Evolutionary conservation across 202 grass and related monocot genomes (phyloP), one percentile per base, ranked within the genome.

Genomic region (Setaria italica): DNA sequence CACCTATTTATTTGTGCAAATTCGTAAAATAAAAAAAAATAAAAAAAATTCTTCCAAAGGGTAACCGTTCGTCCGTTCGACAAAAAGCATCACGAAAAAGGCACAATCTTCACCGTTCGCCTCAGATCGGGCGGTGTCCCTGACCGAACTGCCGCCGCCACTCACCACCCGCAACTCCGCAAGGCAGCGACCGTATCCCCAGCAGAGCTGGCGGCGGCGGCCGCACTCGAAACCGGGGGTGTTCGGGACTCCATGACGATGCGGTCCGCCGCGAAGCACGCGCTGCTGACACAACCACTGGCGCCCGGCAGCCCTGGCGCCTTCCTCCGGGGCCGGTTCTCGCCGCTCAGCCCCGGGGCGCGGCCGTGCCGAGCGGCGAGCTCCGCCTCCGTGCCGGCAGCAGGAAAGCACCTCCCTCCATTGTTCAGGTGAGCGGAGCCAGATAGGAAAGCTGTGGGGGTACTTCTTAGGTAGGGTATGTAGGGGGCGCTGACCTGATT

Each of bases 371-470:
- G 85, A 29, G 46, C 54, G 4, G 80, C 85, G 64, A 87, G 68
- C 65, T 84, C 73, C 51, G 39, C 35, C n/a, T 47, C 80, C 15
- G 21, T 53, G n/a, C 53, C 80, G 29, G 53, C 67, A 6, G 30
- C 46, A 12, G 46, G 68, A 45, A 51, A 81, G 49, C 84, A 89
- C 66, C 84, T 86, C 62, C 93, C 95, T 29, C 89, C 91, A 49
- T 86, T 87, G 74, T 98, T 98, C 86, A 94, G 95, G 95, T 94
- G 85, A 78, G 80, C 0, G 77, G 74, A 73, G 14, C 33, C 34
- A 30, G 37, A 79, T 69, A 54, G 25, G 39, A 41, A 58, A 16
- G 25, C 11, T 30, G 47, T 37, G 13, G 30, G 30, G 11, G 53
- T 70, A 60, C 25, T 80, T 70, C 70, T 78, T 59, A 17, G 15